Conservation (phyloP, 2,329 filamentous ascomycete species). For the Xylaria sp. region DNA sequence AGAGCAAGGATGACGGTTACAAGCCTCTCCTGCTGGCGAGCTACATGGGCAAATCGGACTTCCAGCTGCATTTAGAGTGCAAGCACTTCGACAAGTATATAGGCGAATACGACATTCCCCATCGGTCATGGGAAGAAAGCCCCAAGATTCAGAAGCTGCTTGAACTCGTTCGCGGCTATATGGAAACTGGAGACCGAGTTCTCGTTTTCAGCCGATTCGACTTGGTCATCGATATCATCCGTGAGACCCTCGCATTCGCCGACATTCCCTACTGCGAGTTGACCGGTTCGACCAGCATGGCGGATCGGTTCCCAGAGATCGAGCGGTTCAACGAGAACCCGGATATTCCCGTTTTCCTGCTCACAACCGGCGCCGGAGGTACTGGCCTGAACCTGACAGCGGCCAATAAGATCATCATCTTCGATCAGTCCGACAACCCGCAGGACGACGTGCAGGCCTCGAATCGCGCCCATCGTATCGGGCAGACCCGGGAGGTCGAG, state of each 20-base stretch:
- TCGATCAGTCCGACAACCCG: conserved; percentile 95
- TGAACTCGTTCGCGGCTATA: conserved; percentile 67
- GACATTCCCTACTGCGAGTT: conserved; percentile 76
- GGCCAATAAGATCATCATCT: conserved; percentile 96
- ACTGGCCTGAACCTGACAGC: conserved; percentile 93
- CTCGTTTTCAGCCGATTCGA: conserved; percentile 94
- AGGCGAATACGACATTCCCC: conserved; percentile 47
- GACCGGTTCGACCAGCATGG: conserved; percentile 76
- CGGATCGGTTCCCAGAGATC: conserved; percentile 79
- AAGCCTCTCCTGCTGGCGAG: conserved; percentile 51
- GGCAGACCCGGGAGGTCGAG: conserved; percentile 85
- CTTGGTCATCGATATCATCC: conserved; percentile 83
- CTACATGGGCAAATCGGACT: conserved; percentile 56
- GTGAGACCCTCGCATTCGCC: conserved; percentile 69
- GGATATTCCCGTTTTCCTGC: conserved; percentile 80
- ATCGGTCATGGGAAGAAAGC: conserved; percentile 53
- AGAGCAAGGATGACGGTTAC: conserved; percentile 41
- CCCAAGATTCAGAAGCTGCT: conserved; percentile 84
- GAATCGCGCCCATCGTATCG: conserved; percentile 91
- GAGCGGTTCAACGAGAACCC: conserved; percentile 75
- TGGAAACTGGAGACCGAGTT: conserved; percentile 74
- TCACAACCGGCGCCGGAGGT: conserved; percentile 92
- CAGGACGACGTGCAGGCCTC: conserved; percentile 98
- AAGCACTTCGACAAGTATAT: conserved; percentile 52
- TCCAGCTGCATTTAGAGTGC: conserved; percentile 62